Base-by-base conservation (phyloP, 805 yeast species). In the Ogataea chonburiensis region DNA sequence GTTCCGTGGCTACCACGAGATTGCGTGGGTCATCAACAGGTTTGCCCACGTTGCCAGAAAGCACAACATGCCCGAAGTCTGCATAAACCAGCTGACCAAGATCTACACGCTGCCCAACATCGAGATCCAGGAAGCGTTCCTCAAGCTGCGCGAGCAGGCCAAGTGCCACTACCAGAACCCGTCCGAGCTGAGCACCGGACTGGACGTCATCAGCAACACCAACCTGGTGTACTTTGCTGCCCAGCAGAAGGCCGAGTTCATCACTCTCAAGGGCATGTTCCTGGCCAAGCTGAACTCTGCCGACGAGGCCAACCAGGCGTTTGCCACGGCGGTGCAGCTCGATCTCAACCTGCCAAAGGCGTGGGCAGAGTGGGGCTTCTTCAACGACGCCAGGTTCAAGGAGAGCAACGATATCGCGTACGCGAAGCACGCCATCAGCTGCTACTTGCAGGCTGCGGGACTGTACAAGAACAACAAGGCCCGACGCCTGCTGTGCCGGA, bases 331-430 rank as follows among this genome's bases (percentile, higher is more conserved):
- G 1, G 97, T 93, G 13, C 98, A 93, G 60, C 80, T 93, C 39
- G 98, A 94, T 55, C 73, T 91, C 49, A 87, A 89, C 52, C 63
- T 93, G 30, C 96, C 98, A 2, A 91, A 93, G 59, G 98, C 98
- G 0, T 93, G 99, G 99, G 98, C 97, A 3, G 97, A 94, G 58
- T 93, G 99, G 99, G 99, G 98, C 43, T 79, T 81, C 57, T 93
- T 87, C 66, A 89, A 89, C 56, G 98, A 93, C 50, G 76, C 81
- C 18, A 70, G 96, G 26, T 80, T 87, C 59, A 84, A 86, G 47
- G 95, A 87, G 47, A 81, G 81, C 42, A 76, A 68, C 32, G 94
- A 86, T 51, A 79, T 84, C 63, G 75, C 78, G 15, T 81, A 78
- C 61, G 98, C 98, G 13, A 83, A 87, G 45, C 88, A 89, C 59